These are phyloP conservation scores for Septoria petroselini DNA, from an alignment of 2,329 filamentous ascomycete genomes.

Conservation along the genomic window DNA sequence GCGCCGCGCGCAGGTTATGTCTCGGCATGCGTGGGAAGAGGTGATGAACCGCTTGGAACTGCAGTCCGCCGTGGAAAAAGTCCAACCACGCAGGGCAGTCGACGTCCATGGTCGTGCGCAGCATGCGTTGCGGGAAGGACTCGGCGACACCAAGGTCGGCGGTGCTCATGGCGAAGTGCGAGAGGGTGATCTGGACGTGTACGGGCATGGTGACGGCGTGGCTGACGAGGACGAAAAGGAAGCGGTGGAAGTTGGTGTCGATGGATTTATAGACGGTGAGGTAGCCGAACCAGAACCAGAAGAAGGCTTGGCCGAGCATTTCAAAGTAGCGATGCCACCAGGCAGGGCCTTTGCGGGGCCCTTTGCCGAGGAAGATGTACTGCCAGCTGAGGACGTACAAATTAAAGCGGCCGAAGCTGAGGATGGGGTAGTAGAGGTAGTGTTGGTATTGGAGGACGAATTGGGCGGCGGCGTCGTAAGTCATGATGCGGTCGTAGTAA, in stretches of 20 bases:
- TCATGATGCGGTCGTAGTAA: conserved; percentile 64
- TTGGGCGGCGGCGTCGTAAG: conserved; percentile 61
- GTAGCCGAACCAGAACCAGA: conserved; percentile 68
- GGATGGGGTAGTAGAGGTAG: conserved; percentile 65
- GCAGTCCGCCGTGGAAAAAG: conserved; percentile 68
- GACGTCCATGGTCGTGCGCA: conserved; percentile 71
- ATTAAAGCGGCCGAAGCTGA: conserved; percentile 68
- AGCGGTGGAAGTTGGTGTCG: conserved; percentile 56
- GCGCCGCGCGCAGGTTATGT: conserved; percentile 63
- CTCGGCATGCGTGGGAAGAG: conserved; percentile 65
- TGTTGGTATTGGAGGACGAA: conserved; percentile 60
- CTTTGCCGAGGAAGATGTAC: conserved; percentile 58
- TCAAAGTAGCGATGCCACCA: conserved; percentile 68
- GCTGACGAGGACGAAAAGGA: conserved; percentile 61
- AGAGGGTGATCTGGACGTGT: conserved; percentile 69
- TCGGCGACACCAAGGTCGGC: conserved; percentile 62
- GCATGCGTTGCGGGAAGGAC: conserved; percentile 66
- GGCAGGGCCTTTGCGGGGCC: conserved; percentile 58
- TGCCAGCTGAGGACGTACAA: conserved; percentile 66
- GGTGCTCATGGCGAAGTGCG: conserved; percentile 70
- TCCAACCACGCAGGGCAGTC: conserved; percentile 70
- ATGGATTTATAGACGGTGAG: conserved; percentile 60
- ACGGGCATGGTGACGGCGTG: conserved; percentile 66
- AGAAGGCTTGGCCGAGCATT: conserved; percentile 60
- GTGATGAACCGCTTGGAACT: conserved; percentile 71